phyloP scores from a whole-genome alignment of 2,329 filamentous ascomycete genomes.

The Anthostomella pinea region DNA sequence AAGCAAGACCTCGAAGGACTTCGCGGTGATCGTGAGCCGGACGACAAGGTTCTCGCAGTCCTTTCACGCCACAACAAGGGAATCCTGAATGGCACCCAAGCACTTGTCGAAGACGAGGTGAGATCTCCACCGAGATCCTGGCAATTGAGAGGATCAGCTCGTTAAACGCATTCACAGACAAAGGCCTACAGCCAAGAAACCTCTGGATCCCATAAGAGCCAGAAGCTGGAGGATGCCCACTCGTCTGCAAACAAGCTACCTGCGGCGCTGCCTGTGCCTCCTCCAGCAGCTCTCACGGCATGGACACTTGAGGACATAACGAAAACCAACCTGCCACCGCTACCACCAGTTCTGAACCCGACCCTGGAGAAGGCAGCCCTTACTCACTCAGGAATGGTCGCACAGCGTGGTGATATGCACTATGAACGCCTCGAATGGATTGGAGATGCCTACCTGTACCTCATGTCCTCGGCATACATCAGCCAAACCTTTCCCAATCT shows the following conservation, averaged over 20 bases:
- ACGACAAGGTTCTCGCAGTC: slow-evolving; percentile 15
- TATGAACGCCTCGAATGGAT: slow-evolving; percentile 89
- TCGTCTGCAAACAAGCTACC: slow-evolving; percentile 2
- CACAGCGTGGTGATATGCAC: slow-evolving; percentile 39
- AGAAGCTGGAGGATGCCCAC: slow-evolving; percentile 17
- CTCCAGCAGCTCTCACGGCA: slow-evolving; percentile 36
- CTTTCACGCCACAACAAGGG: slow-evolving; percentile 24
- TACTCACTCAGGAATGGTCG: slow-evolving; percentile 56
- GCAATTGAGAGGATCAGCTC: too few relatives aligned
- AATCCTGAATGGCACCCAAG: slow-evolving; percentile 19
- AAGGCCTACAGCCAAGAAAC: slow-evolving; percentile 1
- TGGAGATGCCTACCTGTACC: slow-evolving; percentile 81
- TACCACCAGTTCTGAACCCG: slow-evolving; percentile 60
- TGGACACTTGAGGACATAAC: slow-evolving; percentile 53
- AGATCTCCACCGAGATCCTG: too few relatives aligned
- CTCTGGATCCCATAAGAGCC: slow-evolving; percentile 19
- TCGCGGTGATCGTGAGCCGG: slow-evolving; percentile 9
- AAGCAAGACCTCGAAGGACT: slow-evolving; percentile 29
- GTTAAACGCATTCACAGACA: slow-evolving; percentile 8
- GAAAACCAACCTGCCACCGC: slow-evolving; percentile 44
- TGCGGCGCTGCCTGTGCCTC: slow-evolving; percentile 17
- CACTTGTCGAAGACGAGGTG: slow-evolving; percentile 23
- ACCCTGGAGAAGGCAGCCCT: slow-evolving; percentile 62
- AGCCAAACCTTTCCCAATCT: slow-evolving; percentile 67
- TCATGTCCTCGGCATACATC: slow-evolving; percentile 73